phyloP scores from a whole-genome alignment of 148 eudicot genomes.

The Rhododendron molle region DNA sequence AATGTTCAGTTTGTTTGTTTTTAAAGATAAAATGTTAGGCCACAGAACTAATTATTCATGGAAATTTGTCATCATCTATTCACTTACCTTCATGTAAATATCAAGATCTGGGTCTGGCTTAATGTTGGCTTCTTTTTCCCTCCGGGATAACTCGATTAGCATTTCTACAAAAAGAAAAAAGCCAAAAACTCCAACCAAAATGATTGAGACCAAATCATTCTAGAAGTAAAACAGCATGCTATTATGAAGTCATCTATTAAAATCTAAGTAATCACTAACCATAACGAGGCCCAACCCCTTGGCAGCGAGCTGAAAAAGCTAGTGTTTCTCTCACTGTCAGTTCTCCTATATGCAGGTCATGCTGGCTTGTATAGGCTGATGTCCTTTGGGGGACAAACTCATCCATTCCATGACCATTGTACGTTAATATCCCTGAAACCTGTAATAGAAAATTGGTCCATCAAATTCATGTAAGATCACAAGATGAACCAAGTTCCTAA shows the following conservation, averaged over 20 bases:
- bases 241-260: too few relatives aligned
- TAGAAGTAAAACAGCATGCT: not conserved
- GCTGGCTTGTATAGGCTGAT: too few relatives aligned
- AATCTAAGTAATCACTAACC: constrained; percentile 1
- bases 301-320: too few relatives aligned
- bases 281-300: too few relatives aligned
- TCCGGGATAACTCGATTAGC: constrained; percentile 40
- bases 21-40: not conserved
- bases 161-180: constrained; percentile 23
- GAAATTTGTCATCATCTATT: not conserved
- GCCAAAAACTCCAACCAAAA: not conserved
- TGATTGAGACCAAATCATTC: not conserved
- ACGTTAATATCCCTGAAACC: constrained; percentile 18
- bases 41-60: not conserved
- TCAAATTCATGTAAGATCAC: not conserved
- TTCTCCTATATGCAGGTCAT: too few relatives aligned
- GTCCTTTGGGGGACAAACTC: too few relatives aligned
- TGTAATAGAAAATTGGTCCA: constrained; percentile 5
- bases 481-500: not conserved
- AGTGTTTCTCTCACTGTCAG: too few relatives aligned
- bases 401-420: too few relatives aligned
- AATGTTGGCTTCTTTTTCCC: constrained; percentile 58
- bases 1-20: not conserved
- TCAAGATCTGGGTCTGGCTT: constrained; percentile 62
- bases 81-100: constrained; percentile 54